These are phyloP conservation scores for Rubia tinctorum DNA, from an alignment of 305 asterid genomes.

Conservation along the genomic window DNA sequence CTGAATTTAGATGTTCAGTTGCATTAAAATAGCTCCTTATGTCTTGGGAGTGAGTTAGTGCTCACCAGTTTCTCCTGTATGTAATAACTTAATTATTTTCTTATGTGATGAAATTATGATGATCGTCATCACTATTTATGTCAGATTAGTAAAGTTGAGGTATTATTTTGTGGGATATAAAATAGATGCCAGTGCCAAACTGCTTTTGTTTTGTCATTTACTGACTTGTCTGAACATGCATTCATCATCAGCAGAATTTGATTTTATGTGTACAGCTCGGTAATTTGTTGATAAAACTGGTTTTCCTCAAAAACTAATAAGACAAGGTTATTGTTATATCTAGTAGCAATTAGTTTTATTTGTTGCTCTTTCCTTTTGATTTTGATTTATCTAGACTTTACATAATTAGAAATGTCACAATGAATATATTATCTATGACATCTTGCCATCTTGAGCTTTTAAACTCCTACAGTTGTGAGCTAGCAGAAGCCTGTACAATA, in stretches of 20 bases:
- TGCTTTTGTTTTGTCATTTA: not conserved
- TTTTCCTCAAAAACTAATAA: not conserved
- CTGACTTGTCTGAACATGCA: not conserved
- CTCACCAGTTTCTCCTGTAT: not conserved
- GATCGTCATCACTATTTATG: not conserved
- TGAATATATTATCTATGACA: not conserved
- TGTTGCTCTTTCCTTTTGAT: not conserved
- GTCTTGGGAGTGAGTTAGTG: not conserved
- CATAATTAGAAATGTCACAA: not conserved
- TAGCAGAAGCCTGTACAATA: not conserved
- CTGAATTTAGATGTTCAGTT: not conserved
- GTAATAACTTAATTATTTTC: not conserved
- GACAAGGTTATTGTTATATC: not conserved
- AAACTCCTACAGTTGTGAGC: not conserved
- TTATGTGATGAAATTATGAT: not conserved
- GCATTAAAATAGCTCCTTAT: not conserved
- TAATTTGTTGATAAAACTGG: not conserved
- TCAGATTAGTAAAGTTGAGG: not conserved
- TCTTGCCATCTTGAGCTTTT: not conserved
- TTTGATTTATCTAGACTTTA: not conserved
- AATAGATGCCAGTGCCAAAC: not conserved
- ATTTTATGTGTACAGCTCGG: not conserved
- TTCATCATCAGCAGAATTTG: not conserved
- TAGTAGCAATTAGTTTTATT: not conserved
- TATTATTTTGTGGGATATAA: not conserved